Evolutionary conservation across 2,329 filamentous ascomycete species (phyloP).

Genomic region (Sclerotinia glacialis): DNA sequence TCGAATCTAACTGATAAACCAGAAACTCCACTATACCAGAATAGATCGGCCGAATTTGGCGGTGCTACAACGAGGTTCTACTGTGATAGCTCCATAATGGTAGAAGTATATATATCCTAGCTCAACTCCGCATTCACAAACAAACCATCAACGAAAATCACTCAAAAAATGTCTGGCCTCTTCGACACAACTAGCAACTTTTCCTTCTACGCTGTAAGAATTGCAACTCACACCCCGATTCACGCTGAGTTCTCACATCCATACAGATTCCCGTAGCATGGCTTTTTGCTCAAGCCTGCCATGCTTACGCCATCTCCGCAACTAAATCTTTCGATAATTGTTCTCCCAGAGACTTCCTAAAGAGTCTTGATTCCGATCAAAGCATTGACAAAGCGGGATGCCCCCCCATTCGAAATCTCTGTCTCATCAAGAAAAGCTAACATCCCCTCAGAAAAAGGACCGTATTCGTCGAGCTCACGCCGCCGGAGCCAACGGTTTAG

Average conservation of each 20-base stretch:
- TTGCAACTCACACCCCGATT: neutral
- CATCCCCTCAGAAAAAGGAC: conserved; percentile 34
- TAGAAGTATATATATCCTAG: neutral
- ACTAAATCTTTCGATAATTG: conserved; percentile 7
- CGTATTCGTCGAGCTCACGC: conserved; percentile 41
- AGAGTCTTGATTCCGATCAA: conserved; percentile 1
- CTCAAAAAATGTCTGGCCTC: neutral
- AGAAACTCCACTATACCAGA: too few relatives aligned
- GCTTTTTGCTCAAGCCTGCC: neutral
- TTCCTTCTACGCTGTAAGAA: conserved; percentile 15
- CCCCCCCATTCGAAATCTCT: too few relatives aligned
- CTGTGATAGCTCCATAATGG: too few relatives aligned
- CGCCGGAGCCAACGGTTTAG: conserved; percentile 42
- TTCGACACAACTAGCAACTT: conserved; percentile 5
- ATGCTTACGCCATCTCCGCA: neutral
- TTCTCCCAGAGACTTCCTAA: neutral
- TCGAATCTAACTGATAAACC: too few relatives aligned
- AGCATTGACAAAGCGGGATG: neutral
- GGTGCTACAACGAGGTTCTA: too few relatives aligned
- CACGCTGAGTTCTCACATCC: neutral
- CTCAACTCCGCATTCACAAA: neutral
- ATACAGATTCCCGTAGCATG: conserved; percentile 12
- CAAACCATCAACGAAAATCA: neutral
- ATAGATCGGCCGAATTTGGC: too few relatives aligned
- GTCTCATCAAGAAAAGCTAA: neutral